phyloP scores from a whole-genome alignment of 768 basidiomycete species.

The Xerocomellus dryophilus region DNA sequence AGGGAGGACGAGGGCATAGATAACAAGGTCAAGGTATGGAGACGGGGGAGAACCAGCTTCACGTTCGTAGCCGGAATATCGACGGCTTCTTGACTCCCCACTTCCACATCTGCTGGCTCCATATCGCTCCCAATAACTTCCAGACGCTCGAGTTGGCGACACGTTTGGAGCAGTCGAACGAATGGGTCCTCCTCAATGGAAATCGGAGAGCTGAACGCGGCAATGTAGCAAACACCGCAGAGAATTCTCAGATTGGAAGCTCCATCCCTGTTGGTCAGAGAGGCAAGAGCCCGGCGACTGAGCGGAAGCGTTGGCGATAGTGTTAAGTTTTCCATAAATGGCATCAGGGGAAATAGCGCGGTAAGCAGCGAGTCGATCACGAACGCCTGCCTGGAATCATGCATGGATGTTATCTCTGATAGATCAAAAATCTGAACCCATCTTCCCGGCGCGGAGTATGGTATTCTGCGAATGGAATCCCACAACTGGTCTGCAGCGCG shows the following conservation, averaged over 20 bases:
- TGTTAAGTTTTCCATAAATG: slow-evolving; percentile 54
- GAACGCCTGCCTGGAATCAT: slow-evolving; percentile 46
- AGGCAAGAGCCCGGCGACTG: slow-evolving; percentile 55
- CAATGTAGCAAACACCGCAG: slow-evolving; percentile 53
- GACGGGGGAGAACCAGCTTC: slow-evolving; percentile 49
- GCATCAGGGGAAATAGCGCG: slow-evolving; percentile 61
- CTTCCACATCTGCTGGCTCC: slow-evolving; percentile 50
- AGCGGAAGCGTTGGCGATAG: slow-evolving; percentile 57
- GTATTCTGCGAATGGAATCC: slow-evolving; percentile 86
- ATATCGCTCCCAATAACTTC: slow-evolving; percentile 61
- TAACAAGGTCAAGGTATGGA: slow-evolving; percentile 59
- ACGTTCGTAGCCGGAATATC: slow-evolving; percentile 32
- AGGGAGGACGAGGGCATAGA: slow-evolving; percentile 67
- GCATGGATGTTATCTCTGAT: slow-evolving; percentile 45
- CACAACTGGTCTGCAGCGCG: slow-evolving; percentile 68
- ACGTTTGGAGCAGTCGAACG: slow-evolving; percentile 53
- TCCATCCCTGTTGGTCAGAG: slow-evolving; percentile 53
- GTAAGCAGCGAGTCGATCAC: slow-evolving; percentile 62
- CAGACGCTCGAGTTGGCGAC: slow-evolving; percentile 57
- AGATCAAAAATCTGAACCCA: slow-evolving; percentile 81
- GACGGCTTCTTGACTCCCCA: slow-evolving; percentile 18
- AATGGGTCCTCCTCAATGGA: slow-evolving; percentile 49
- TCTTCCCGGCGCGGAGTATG: slow-evolving; percentile 82
- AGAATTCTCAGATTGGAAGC: slow-evolving; percentile 47
- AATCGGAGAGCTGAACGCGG: slow-evolving; percentile 28